phyloP scores from a whole-genome alignment of 2,329 filamentous ascomycete genomes.

The Coniochaeta prunicola region DNA sequence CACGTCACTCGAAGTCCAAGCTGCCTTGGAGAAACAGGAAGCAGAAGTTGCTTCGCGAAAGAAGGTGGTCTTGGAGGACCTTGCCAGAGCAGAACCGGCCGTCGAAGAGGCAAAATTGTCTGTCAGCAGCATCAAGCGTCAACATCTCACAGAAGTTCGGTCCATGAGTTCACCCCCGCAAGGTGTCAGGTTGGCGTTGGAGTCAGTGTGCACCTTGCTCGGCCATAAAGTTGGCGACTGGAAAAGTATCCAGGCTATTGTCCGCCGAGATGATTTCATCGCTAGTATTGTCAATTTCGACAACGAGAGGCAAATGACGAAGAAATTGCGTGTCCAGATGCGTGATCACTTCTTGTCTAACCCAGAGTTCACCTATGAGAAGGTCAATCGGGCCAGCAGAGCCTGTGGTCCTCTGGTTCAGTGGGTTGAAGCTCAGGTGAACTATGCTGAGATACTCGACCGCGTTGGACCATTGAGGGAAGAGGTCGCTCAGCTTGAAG shows the following conservation, averaged over 20 bases:
- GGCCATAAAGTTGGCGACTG: slow-evolving; percentile 86
- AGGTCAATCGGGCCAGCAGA: slow-evolving; percentile 92
- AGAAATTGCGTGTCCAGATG: slow-evolving; percentile 76
- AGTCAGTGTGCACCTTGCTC: slow-evolving; percentile 92
- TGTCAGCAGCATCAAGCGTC: slow-evolving; percentile 96
- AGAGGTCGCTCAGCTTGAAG: slow-evolving; percentile 81
- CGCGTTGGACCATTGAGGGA: slow-evolving; percentile 86
- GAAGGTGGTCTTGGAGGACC: slow-evolving; percentile 78
- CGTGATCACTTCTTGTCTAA: slow-evolving; percentile 85
- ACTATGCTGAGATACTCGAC: slow-evolving; percentile 95
- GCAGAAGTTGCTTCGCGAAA: slow-evolving; percentile 75
- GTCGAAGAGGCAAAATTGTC: slow-evolving; percentile 90
- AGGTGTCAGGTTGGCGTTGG: slow-evolving; percentile 85
- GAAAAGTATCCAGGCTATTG: slow-evolving; percentile 83
- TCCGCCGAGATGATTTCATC: slow-evolving; percentile 93
- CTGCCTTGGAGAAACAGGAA: slow-evolving; percentile 81
- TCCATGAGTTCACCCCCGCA: slow-evolving; percentile 91
- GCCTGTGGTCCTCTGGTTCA: slow-evolving; percentile 95
- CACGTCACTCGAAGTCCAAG: slow-evolving; percentile 82
- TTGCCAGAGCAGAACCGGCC: slow-evolving; percentile 87
- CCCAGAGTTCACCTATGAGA: slow-evolving; percentile 92
- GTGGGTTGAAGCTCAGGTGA: slow-evolving; percentile 95
- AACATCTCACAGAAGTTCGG: slow-evolving; percentile 93
- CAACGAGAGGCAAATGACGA: slow-evolving; percentile 93
- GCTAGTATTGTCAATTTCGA: slow-evolving; percentile 96